Evolutionary conservation across 768 basidiomycete species (phyloP).

Genomic region (Hypholoma fasciculare): DNA sequence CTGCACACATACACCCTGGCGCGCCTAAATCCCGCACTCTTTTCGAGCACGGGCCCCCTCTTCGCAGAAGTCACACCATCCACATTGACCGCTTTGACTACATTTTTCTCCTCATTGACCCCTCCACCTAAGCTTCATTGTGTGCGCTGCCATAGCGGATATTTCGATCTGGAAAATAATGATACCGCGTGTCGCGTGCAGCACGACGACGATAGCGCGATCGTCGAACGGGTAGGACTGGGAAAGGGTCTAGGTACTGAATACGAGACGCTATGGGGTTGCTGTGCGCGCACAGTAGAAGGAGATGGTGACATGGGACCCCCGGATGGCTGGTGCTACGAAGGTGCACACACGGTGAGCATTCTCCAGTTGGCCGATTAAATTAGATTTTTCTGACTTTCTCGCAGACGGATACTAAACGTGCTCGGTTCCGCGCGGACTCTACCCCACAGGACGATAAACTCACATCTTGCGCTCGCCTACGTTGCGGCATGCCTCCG

Average conservation of each 20-base stretch:
- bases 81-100: constrained; percentile 46
- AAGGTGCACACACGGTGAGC: constrained; percentile 76
- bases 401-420: constrained; percentile 64
- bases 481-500: constrained; percentile 53
- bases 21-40: constrained; percentile 37
- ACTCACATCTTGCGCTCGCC: constrained; percentile 55
- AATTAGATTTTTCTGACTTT: background rate
- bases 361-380: constrained; percentile 9
- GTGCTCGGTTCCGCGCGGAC: constrained; percentile 79
- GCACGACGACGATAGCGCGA: constrained; percentile 81
- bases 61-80: constrained; percentile 21
- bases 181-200: constrained; percentile 68
- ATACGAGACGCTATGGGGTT: constrained; percentile 66
- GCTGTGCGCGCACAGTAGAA: constrained; percentile 71
- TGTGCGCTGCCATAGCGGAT: constrained; percentile 70
- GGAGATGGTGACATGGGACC: constrained; percentile 83
- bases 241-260: constrained; percentile 28
- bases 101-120: constrained; percentile 61
- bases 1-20: constrained; percentile 63
- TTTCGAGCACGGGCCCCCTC: constrained; percentile 1
- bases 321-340: constrained; percentile 87
- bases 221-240: constrained; percentile 60
- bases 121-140: constrained; percentile 76
- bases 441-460: constrained; percentile 69
- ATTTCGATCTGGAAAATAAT: constrained; percentile 72